phyloP scores from a whole-genome alignment of 2,329 filamentous ascomycete species.

The Cytospora piceicola region DNA sequence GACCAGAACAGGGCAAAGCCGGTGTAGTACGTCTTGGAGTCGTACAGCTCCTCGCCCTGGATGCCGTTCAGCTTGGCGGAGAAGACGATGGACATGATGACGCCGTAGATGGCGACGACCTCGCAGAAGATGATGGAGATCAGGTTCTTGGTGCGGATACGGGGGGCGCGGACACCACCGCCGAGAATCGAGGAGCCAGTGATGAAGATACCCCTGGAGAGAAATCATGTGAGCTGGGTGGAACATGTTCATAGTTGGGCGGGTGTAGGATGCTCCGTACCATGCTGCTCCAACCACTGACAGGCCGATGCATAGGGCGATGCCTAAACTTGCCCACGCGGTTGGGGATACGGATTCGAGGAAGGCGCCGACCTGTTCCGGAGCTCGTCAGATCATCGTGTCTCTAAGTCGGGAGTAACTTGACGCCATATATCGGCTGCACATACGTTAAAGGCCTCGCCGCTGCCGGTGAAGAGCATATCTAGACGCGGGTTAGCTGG shows the following conservation, averaged over 20 bases:
- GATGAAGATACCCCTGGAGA: constrained; percentile 91
- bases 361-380: constrained; percentile 79
- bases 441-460: constrained; percentile 91
- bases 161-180: constrained; percentile 92
- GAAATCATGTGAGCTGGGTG: constrained; percentile 7
- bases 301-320: constrained; percentile 90
- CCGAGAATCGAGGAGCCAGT: constrained; percentile 97
- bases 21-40: constrained; percentile 84
- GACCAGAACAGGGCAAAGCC: constrained; percentile 97
- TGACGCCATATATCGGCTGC: not conserved
- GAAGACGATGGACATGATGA: constrained; percentile 99
- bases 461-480: constrained; percentile 97
- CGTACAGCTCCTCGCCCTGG: constrained; percentile 66
- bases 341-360: constrained; percentile 93
- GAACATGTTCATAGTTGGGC: not conserved
- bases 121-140: constrained; percentile 99
- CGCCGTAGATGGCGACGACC: constrained; percentile 98
- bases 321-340: constrained; percentile 88
- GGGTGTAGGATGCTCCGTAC: constrained; percentile 55
- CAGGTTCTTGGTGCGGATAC: constrained; percentile 98
- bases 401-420: not conserved
- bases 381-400: constrained; percentile 18
- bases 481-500: constrained; percentile 58
- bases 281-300: constrained; percentile 98
- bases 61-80: constrained; percentile 80